A percentile compares a stretch with the other conserved stretches of the same genome.
phyloP scores from a whole-genome alignment of 2,329 filamentous ascomycete genomes.

The Tolypocladium paradoxum region DNA sequence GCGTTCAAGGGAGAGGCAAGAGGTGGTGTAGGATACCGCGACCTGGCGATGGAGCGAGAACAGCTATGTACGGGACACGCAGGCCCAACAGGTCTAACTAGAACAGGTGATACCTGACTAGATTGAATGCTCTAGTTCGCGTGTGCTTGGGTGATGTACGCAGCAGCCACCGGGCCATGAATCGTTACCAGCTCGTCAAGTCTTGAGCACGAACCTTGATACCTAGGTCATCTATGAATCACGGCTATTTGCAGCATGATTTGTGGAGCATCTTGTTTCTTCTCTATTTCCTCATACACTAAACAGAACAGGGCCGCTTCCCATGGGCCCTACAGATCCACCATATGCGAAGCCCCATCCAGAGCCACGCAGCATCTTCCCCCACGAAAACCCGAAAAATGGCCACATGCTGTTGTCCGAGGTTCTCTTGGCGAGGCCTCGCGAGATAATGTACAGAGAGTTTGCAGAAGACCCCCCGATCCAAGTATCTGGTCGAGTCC shows the following conservation, averaged over 20 bases:
- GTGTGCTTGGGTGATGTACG: too few species aligned
- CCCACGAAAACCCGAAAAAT: background rate
- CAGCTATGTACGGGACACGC: background rate
- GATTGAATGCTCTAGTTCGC: background rate
- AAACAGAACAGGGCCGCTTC: slow-evolving; percentile 10
- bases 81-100: background rate
- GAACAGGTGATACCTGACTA: background rate
- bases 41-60: background rate
- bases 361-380: too few species aligned
- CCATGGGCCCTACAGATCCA: background rate
- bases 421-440: background rate
- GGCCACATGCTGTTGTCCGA: background rate
- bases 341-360: background rate
- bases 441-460: background rate
- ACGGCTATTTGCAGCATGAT: background rate
- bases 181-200: background rate
- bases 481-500: background rate
- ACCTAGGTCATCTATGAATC: background rate
- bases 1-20: slow-evolving; percentile 1
- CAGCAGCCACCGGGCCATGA: background rate
- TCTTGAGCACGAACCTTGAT: background rate
- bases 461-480: background rate
- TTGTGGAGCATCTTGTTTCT: background rate
- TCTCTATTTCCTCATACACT: slow-evolving; percentile 19
- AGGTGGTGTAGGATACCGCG: background rate